Base-by-base conservation (phyloP, 1,284 basidiomycete genomes). In the Waitea zeae region DNA sequence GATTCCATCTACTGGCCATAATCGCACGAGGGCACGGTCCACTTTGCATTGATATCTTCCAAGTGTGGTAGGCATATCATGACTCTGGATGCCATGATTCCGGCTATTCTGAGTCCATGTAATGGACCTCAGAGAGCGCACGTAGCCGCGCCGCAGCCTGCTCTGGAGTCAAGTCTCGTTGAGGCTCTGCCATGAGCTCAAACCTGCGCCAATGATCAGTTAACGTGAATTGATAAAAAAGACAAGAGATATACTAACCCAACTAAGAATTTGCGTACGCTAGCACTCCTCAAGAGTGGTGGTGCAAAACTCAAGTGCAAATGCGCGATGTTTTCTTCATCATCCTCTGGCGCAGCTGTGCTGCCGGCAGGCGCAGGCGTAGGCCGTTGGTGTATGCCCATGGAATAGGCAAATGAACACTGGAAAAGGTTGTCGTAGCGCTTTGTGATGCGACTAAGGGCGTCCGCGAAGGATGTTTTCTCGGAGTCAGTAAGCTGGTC, bases 401-500 rank as follows among this genome's bases (percentile, higher is more conserved):
- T 93, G n/a, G 84, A 90, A 52, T 96, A 96, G 0, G 90, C 81
- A 57, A 96, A 96, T 0, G 86, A 83, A 49, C 82, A 83, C 9
- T 57, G 62, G 54, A 87, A 86, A 18, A 92, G 58, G 49, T 90
- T 89, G 52, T 92, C 88, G 48, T 88, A 90, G 39, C 76, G 68
- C 38, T 71, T 70, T 3, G 84, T 79, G 26, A 88, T 51, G 14
- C 57, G 56, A 17, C 70, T 75, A 19, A 83, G 51, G 12, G 79
- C 67, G 27, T 69, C 56, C 0, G 86, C 82, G 27, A 89, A 68
- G 5, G 73, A 58, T 0, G 42, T 38, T 41, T 64, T 70, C 55
- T 92, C 87, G 12, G 59, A 62, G 0, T 48, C 41, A 0, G 60
- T 64, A n/a, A 92, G 58, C 20, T 79, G 59, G 1, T 61, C 49